A percentile compares a stretch with the other conserved stretches of the same genome.
phyloP scores from a whole-genome alignment of 176 grass and related monocot species.

The Echinochloa phyllopogon region DNA sequence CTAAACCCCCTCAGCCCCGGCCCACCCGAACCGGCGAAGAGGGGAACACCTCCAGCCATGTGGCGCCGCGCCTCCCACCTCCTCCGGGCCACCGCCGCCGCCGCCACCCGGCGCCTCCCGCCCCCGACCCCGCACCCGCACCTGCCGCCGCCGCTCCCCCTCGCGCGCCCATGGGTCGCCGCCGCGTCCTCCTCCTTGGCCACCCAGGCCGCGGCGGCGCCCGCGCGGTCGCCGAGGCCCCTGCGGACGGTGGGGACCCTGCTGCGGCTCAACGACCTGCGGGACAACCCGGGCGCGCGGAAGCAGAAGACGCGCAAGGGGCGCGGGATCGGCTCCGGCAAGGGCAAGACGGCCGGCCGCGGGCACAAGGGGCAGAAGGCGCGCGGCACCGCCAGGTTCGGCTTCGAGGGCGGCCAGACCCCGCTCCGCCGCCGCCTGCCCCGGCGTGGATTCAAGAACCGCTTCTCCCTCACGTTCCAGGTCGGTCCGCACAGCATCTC shows the following conservation, averaged over 20 bases:
- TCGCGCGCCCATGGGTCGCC: neutral
- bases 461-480: slow-evolving; percentile 88
- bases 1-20: neutral
- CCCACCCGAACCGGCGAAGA: neutral
- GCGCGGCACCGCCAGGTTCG: slow-evolving; percentile 80
- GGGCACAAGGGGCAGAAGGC: slow-evolving; percentile 97
- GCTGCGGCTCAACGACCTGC: slow-evolving; percentile 82
- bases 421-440: slow-evolving; percentile 76
- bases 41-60: slow-evolving; percentile 46
- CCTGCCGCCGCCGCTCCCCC: neutral
- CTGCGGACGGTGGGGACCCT: slow-evolving; percentile 52
- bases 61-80: slow-evolving; percentile 64
- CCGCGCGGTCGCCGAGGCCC: neutral
- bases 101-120: neutral
- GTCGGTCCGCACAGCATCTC: slow-evolving; percentile 12
- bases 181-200: slow-evolving; percentile 12
- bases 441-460: slow-evolving; percentile 79
- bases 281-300: slow-evolving; percentile 68
- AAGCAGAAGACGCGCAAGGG: slow-evolving; percentile 97
- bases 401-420: slow-evolving; percentile 91
- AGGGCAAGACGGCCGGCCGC: slow-evolving; percentile 87
- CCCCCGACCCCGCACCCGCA: neutral
- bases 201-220: slow-evolving; percentile 14
- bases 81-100: slow-evolving; percentile 35
- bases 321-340: slow-evolving; percentile 91